phyloP scores from a whole-genome alignment of 1,284 basidiomycete genomes.

The Termitomyces sp. region DNA sequence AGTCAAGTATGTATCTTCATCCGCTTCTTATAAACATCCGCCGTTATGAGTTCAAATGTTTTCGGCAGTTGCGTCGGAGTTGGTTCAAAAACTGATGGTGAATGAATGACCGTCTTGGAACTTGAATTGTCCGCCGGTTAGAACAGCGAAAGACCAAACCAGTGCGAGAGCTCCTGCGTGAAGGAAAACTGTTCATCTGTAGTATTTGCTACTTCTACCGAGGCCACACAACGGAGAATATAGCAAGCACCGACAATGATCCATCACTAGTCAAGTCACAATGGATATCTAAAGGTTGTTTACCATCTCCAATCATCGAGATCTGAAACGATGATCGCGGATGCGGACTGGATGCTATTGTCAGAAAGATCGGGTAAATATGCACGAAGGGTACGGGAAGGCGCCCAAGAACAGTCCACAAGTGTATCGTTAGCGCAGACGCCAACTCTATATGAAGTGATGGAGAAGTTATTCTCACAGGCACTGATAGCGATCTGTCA shows the following conservation, averaged over 20 bases:
- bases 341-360: conserved; percentile 9
- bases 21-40: neutral
- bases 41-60: neutral
- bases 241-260: neutral
- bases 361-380: conserved; percentile 13
- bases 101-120: neutral
- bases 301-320: conserved; percentile 18
- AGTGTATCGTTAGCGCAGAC: conserved; percentile 10
- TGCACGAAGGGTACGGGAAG: conserved; percentile 13
- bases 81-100: neutral
- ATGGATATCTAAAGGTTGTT: neutral
- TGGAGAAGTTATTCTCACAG: conserved; percentile 5
- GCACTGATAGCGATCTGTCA: conserved; percentile 10
- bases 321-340: conserved; percentile 15
- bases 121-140: too few relatives aligned
- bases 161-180: too few relatives aligned
- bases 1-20: too few relatives aligned
- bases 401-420: conserved; percentile 9
- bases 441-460: conserved; percentile 15
- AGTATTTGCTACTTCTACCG: neutral
- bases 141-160: too few relatives aligned
- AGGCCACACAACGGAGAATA: neutral
- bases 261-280: neutral
- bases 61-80: neutral
- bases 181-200: neutral